phyloP scores from a whole-genome alignment of 371 early-diverging fungal genomes.

The Syncephalastrum racemosum region DNA sequence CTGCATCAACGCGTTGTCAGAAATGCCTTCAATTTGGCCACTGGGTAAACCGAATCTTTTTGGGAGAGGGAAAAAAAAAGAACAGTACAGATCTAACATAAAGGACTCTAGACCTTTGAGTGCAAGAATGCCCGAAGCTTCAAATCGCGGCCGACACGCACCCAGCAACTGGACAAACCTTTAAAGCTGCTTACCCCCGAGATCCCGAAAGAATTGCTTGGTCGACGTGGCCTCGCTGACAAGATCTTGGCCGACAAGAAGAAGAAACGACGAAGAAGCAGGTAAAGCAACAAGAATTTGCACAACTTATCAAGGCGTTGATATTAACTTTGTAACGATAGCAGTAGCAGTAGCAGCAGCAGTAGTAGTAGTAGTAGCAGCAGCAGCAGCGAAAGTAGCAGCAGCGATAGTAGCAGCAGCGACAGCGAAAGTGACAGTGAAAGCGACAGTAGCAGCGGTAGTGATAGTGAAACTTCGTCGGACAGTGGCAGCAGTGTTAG shows the following conservation, averaged over 20 bases:
- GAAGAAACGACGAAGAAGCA: slow-evolving; percentile 10
- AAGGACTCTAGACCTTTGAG: slow-evolving; percentile 47
- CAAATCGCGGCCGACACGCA: slow-evolving; percentile 59
- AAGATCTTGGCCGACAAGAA: slow-evolving; percentile 54
- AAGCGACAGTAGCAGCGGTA: too few relatives aligned
- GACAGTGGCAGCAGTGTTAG: too few relatives aligned
- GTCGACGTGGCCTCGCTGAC: slow-evolving; percentile 55
- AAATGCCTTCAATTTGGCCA: slow-evolving; percentile 64
- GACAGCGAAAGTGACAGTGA: too few relatives aligned
- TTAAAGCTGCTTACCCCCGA: slow-evolving; percentile 51
- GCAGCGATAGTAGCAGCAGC: too few relatives aligned
- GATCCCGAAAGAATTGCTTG: slow-evolving; percentile 53
- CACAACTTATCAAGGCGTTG: too few relatives aligned
- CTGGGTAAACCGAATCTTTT: slow-evolving; percentile 36
- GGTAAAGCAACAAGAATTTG: too few relatives aligned
- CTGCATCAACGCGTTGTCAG: slow-evolving; percentile 60
- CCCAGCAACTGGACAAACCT: slow-evolving; percentile 62
- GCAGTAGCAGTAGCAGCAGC: too few relatives aligned
- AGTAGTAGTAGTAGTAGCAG: too few relatives aligned
- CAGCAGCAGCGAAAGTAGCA: too few relatives aligned
- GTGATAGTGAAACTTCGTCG: too few relatives aligned
- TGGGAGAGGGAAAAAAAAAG: too few relatives aligned
- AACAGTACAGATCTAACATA: background rate
- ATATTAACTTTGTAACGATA: too few relatives aligned
- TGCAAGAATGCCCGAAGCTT: slow-evolving; percentile 56